Evolutionary conservation across 331 rosid genomes (phyloP).

Genomic region (Cucumis variabilis): DNA sequence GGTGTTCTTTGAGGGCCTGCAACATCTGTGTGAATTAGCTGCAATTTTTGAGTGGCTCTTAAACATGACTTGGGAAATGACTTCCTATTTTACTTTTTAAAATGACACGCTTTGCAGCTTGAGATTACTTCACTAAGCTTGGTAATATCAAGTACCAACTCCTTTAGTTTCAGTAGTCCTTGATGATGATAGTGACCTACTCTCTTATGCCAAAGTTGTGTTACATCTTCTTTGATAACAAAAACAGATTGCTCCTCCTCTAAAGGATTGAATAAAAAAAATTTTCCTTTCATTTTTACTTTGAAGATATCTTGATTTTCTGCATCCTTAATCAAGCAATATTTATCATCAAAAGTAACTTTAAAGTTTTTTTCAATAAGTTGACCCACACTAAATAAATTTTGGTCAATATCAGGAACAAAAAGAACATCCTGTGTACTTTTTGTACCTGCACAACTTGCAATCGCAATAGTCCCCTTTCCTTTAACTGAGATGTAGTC

Average conservation of each 20-base stretch:
- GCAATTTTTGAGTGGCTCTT: slow-evolving; percentile 15
- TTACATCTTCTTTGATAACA: not conserved
- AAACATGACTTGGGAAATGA: not conserved
- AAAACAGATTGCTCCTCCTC: slow-evolving; percentile 51
- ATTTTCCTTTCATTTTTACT: not conserved
- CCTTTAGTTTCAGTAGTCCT: not conserved
- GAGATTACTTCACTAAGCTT: not conserved
- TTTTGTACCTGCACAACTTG: not conserved
- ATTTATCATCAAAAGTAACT: not conserved
- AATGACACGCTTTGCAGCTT: slow-evolving; percentile 18
- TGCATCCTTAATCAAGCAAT: not conserved
- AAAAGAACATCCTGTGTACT: not conserved
- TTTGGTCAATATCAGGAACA: not conserved
- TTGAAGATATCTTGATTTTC: not conserved
- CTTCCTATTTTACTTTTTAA: not conserved
- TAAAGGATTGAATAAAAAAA: slow-evolving; percentile 46
- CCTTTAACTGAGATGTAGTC: not conserved
- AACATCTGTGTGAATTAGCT: slow-evolving; percentile 21
- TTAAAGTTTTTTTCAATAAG: not conserved
- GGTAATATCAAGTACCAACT: not conserved
- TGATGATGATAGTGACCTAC: slow-evolving; percentile 24
- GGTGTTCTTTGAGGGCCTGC: too few species aligned
- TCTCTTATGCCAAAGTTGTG: slow-evolving; percentile 26
- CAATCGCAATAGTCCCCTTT: not conserved
- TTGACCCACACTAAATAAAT: not conserved